phyloP scores from a whole-genome alignment of 2,329 filamentous ascomycete genomes.

The Lanzia echinophila region DNA sequence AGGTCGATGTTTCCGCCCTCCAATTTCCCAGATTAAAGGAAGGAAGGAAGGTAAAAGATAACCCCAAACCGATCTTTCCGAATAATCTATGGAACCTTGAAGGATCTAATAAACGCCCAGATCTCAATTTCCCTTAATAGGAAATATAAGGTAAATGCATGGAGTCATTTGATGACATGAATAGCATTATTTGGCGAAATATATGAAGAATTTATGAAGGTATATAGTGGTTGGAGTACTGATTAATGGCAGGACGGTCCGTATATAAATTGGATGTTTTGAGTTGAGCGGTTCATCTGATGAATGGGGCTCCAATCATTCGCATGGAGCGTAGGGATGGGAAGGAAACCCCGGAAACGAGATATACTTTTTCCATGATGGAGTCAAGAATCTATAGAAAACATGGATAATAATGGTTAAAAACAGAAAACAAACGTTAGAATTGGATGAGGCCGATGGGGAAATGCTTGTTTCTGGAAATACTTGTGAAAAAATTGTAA shows the following conservation, averaged over 20 bases:
- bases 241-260: conserved; percentile 12
- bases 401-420: no score
- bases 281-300: background rate
- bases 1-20: background rate
- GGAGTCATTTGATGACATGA: conserved; percentile 1
- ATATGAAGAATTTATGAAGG: conserved; percentile 2
- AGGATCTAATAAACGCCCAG: background rate
- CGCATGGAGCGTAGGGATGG: background rate
- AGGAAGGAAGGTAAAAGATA: background rate
- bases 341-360: background rate
- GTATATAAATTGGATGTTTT: conserved; percentile 5
- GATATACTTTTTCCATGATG: background rate
- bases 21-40: conserved; percentile 12
- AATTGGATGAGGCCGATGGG: no score
- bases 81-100: no score
- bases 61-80: background rate
- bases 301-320: no score
- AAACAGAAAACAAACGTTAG: no score
- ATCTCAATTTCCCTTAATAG: background rate
- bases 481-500: no score
- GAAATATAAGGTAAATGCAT: background rate
- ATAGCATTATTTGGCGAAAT: background rate
- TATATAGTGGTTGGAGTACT: background rate
- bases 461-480: no score
- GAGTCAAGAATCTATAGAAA: background rate